Evolutionary conservation across 768 basidiomycete species (phyloP), one percentile per base, ranked within the genome.

Genomic region (Pleurotus giganteus): DNA sequence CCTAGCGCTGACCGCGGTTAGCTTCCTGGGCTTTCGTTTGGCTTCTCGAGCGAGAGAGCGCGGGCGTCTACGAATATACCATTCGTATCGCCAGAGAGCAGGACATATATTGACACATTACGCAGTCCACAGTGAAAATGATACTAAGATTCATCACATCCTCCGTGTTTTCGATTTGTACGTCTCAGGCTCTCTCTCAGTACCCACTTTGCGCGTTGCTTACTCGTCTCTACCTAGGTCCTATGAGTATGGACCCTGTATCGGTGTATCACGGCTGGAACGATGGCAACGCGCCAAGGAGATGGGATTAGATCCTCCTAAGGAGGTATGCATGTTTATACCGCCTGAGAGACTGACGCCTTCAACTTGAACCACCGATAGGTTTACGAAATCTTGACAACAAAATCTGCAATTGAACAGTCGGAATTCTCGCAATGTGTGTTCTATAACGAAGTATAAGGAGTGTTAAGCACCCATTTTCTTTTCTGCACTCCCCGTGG

Each of bases 231-330:
- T 19, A 12, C 23, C 7, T 45, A 91, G 89, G 65, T 81, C 85
- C 1, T 88, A 86, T 54, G 83, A 90, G 59, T 94, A 85, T 63
- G 92, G 91, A 0, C 91, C 91, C 2, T 91, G 86, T 59, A 72
- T 86, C 19, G 89, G 91, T 0, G 78, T 91, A 52, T 81, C 84
- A n/a, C 83, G 94, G 26, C 70, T 96, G 12, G 84, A 94, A 58
- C 77, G 95, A 34, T 98, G 94, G 92, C 82, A 94, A 64, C 78
- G 94, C 46, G 95, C 95, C 0, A 67, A 85, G 24, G 77, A 78
- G 8, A 74, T 95, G 42, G 92, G 92, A 2, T 72, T 97, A 17
- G 76, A 86, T 44, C 95, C 94, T 12, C 94, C 93, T 2, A 58
- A 65, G 13, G 90, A 93, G 77, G 93, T 89, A 61, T 55, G 82